A percentile compares a stretch with the other conserved stretches of the same genome.
These are phyloP conservation scores for Blastocystis sp. DNA, from an alignment of 352 stramenopile genomes.

Conservation along the genomic window DNA sequence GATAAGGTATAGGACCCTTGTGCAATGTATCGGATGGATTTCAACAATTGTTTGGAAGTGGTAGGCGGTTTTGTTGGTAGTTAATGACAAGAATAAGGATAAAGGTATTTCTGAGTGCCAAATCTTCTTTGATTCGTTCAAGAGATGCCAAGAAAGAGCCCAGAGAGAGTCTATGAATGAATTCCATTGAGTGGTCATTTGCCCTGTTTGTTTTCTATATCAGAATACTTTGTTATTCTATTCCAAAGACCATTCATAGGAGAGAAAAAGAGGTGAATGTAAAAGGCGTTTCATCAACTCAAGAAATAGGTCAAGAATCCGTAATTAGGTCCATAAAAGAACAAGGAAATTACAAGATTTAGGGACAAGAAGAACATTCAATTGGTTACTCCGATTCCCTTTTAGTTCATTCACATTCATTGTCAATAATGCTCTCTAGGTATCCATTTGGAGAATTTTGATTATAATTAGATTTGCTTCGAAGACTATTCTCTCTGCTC, in stretches of 20 bases:
- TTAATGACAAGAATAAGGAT: slow-evolving; percentile 6
- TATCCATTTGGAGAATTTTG: not conserved
- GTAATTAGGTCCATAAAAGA: not conserved
- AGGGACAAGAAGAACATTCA: not conserved
- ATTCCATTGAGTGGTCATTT: no score
- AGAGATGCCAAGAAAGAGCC: slow-evolving; percentile 5
- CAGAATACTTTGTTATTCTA: not conserved
- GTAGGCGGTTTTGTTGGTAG: not conserved
- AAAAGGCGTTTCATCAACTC: not conserved
- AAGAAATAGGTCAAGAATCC: not conserved
- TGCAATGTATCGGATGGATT: not conserved
- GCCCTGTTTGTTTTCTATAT: not conserved
- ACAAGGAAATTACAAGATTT: not conserved
- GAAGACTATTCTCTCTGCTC: slow-evolving; percentile 52
- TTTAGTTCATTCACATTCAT: not conserved
- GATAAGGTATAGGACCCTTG: slow-evolving; percentile 13
- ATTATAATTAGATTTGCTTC: slow-evolving; percentile 57
- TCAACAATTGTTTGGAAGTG: slow-evolving; percentile 37
- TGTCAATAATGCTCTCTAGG: slow-evolving; percentile 67
- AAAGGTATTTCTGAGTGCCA: slow-evolving; percentile 35
- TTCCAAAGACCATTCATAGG: no score
- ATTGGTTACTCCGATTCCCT: not conserved
- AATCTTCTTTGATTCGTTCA: slow-evolving; percentile 55
- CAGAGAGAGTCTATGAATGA: not conserved
- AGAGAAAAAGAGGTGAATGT: not conserved